A percentile compares a stretch with the other conserved stretches of the same genome.
Conservation (phyloP, 1,284 basidiomycete genomes). For the Leccinum subfulvum region DNA sequence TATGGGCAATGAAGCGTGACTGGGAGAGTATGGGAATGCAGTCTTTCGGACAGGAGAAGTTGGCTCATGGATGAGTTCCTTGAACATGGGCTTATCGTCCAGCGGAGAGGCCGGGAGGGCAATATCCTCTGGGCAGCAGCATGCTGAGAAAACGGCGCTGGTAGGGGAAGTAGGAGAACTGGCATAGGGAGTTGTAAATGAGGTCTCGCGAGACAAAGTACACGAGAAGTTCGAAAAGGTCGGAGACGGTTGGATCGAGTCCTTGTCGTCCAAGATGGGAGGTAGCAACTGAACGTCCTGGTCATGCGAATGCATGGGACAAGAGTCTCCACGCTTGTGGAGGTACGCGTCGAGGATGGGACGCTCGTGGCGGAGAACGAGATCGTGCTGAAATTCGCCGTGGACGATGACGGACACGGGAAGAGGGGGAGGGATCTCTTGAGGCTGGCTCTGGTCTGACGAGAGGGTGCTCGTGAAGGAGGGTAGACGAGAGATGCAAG, state of each 20-base stretch:
- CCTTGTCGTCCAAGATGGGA: conserved; percentile 27
- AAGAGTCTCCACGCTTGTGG: conserved; percentile 16
- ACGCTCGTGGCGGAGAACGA: conserved; percentile 22
- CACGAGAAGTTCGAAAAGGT: conserved; percentile 30
- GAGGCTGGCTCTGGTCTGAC: conserved; percentile 33
- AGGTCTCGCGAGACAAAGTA: conserved; percentile 29
- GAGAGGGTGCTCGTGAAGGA: conserved; percentile 36
- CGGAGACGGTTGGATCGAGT: conserved; percentile 29
- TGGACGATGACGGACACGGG: conserved; percentile 34
- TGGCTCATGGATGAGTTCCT: not conserved
- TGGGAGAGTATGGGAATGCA: conserved; percentile 13
- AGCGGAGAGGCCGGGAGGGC: conserved; percentile 28
- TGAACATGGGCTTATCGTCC: conserved; percentile 11
- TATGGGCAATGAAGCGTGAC: conserved; percentile 3
- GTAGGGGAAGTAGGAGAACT: conserved; percentile 26
- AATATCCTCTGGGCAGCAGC: conserved; percentile 27
- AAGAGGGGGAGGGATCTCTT: conserved; percentile 27
- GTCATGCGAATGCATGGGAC: conserved; percentile 11
- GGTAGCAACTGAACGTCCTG: conserved; percentile 22
- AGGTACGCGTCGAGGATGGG: conserved; percentile 10
- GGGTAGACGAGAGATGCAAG: conserved; percentile 32
- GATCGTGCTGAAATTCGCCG: conserved; percentile 29
- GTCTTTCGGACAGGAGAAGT: not conserved
- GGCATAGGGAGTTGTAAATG: conserved; percentile 23
- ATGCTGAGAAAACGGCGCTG: conserved; percentile 21